These are phyloP conservation scores for Scheffersomyces titani DNA, from an alignment of 1,139 yeast species.

Conservation along the genomic window DNA sequence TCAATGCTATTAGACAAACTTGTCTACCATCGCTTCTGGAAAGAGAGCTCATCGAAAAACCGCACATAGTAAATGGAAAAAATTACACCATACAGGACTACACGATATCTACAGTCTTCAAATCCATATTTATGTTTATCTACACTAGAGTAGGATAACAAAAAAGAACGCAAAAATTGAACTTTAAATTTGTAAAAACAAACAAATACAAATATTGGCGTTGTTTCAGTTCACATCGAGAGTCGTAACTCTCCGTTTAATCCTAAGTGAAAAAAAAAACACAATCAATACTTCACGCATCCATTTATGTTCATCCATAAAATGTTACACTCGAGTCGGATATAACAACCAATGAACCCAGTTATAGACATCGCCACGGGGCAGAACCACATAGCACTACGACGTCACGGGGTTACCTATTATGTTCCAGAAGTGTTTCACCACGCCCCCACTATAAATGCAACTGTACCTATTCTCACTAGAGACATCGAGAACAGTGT, in stretches of 20 bases:
- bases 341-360: neutral
- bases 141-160: neutral
- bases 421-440: constrained; percentile 38
- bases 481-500: constrained; percentile 19
- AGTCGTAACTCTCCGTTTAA: neutral
- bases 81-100: neutral
- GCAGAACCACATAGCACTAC: constrained; percentile 26
- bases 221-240: too few species aligned
- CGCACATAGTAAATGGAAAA: neutral
- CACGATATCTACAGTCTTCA: neutral
- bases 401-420: constrained; percentile 20
- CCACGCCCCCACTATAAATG: constrained; percentile 25
- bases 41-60: neutral
- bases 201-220: neutral
- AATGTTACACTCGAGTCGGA: neutral
- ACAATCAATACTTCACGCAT: neutral
- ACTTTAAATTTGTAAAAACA: too few species aligned
- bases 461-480: constrained; percentile 27
- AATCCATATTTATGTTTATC: neutral
- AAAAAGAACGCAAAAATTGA: too few species aligned
- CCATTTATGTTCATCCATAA: neutral
- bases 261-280: neutral
- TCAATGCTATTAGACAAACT: neutral
- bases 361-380: constrained; percentile 35
- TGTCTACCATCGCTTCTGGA: neutral